Evolutionary conservation across 768 basidiomycete genomes (phyloP).

Genomic region (Agrocybe chaxingu): DNA sequence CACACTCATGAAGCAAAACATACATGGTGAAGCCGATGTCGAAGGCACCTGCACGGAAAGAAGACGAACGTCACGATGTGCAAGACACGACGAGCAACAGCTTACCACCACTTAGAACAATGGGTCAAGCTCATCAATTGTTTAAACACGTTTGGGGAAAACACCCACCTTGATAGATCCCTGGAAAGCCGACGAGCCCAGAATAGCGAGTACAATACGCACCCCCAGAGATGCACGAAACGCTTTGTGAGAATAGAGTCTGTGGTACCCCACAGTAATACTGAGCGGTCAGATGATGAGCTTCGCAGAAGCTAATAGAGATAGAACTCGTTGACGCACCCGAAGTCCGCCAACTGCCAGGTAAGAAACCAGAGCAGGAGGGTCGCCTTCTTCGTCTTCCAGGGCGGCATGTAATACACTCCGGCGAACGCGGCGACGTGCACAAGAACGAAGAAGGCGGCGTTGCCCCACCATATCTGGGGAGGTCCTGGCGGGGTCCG

Average conservation of each 20-base stretch:
- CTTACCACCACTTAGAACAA: slow-evolving; percentile 47
- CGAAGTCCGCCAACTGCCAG: slow-evolving; percentile 73
- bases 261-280: slow-evolving; percentile 75
- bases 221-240: slow-evolving; percentile 58
- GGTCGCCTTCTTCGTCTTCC: slow-evolving; percentile 39
- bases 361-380: slow-evolving; percentile 49
- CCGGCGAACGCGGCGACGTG: slow-evolving; percentile 60
- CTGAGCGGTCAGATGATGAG: slow-evolving; percentile 26
- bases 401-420: slow-evolving; percentile 45
- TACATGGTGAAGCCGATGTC: slow-evolving; percentile 77
- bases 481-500: slow-evolving; percentile 8
- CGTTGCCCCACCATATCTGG: slow-evolving; percentile 63
- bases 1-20: slow-evolving; percentile 16
- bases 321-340: slow-evolving; percentile 36
- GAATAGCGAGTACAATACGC: slow-evolving; percentile 53
- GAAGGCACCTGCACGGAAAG: slow-evolving; percentile 47
- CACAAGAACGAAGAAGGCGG: slow-evolving; percentile 49
- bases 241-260: slow-evolving; percentile 73
- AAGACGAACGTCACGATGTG: not conserved
- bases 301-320: not conserved
- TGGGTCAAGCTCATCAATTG: too few relatives aligned
- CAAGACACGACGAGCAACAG: not conserved
- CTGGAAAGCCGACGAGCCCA: slow-evolving; percentile 75
- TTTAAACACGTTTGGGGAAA: not conserved
- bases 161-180: slow-evolving; percentile 68